Evolutionary conservation across 257 asterid species (phyloP), one percentile per base, ranked within the genome.

Genomic region (Echium plantagineum): DNA sequence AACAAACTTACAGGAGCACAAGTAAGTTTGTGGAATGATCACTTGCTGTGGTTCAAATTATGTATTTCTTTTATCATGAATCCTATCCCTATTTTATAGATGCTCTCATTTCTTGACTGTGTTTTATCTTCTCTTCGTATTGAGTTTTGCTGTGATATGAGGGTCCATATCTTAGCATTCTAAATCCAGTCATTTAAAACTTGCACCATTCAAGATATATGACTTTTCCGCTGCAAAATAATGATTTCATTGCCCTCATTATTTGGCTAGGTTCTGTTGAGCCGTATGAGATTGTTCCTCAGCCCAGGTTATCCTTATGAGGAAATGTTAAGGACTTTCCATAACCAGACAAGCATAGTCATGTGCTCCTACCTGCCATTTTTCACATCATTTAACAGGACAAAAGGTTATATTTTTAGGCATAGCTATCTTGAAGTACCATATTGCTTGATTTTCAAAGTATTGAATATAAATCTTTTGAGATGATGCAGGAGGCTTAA

Each of bases 301-400:
- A 85, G 94, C 72, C 98, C 98, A 4, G 98, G 96, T 21, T 91
- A 88, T 72, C 98, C 98, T 15, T 91, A 88, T 16, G 98, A 91
- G 76, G 98, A 91, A 66, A 85, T 85, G 51, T 70, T 91, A 87
- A 79, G 70, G 2, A 75, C 96, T 62, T 91, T 82, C 57, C 98
- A 91, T 84, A 91, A 91, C 72, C 96, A 91, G 78, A 85, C 98
- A 7, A 81, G 79, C 78, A 76, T 88, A 70, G 76, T 80, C 77
- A 85, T 91, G 98, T 91, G 98, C 78, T 91, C 98, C 0, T 91
- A 72, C 78, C 75, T 91, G 57, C 95, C 98, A 17, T 78, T 73
- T 71, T 91, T 75, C 62, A 84, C 89, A 42, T 79, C 96, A 19
- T 91, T 91, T 62, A 91, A 91, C 68, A 66, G 98, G 71, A 91